A percentile compares a stretch with the other conserved stretches of the same genome.
Conservation (phyloP, 2,329 filamentous ascomycete species). For the Coniochaeta prunicola region DNA sequence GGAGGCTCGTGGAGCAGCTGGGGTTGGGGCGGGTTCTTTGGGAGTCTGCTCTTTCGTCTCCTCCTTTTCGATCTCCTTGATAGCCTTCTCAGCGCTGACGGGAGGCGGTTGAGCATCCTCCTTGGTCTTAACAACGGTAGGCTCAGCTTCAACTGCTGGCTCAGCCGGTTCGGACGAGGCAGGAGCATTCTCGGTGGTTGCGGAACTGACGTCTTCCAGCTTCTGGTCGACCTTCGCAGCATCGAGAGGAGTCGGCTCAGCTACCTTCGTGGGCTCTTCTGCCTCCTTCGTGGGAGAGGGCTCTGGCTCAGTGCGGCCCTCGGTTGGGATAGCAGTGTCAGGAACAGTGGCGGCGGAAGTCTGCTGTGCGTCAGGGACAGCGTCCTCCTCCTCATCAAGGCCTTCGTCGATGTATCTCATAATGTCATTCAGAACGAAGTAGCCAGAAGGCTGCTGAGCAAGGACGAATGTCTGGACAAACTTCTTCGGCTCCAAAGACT, state of each 20-base stretch:
- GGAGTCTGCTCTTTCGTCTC: slow-evolving; percentile 59
- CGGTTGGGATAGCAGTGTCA: neutral
- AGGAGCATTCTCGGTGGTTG: slow-evolving; percentile 28
- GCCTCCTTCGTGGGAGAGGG: slow-evolving; percentile 9
- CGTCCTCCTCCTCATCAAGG: slow-evolving; percentile 61
- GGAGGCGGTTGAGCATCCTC: slow-evolving; percentile 27
- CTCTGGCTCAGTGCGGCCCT: neutral
- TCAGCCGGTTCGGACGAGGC: slow-evolving; percentile 29
- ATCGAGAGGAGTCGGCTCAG: slow-evolving; percentile 26
- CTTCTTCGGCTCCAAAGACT: slow-evolving; percentile 82
- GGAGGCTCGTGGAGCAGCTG: slow-evolving; percentile 39
- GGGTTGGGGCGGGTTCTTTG: slow-evolving; percentile 52
- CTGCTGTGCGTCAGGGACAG: slow-evolving; percentile 13
- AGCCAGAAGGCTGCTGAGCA: slow-evolving; percentile 90
- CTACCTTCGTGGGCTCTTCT: slow-evolving; percentile 22
- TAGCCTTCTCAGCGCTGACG: slow-evolving; percentile 40
- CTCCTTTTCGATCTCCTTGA: slow-evolving; percentile 47
- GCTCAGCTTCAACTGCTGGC: slow-evolving; percentile 24
- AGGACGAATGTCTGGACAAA: slow-evolving; percentile 98
- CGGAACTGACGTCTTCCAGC: slow-evolving; percentile 54
- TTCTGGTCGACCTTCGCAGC: slow-evolving; percentile 62
- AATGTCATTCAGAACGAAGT: slow-evolving; percentile 98
- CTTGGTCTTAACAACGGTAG: slow-evolving; percentile 22
- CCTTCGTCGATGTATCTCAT: slow-evolving; percentile 89
- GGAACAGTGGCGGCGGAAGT: slow-evolving; percentile 8